Conservation (phyloP, 768 basidiomycete species). For the Tricholoma sp. region DNA sequence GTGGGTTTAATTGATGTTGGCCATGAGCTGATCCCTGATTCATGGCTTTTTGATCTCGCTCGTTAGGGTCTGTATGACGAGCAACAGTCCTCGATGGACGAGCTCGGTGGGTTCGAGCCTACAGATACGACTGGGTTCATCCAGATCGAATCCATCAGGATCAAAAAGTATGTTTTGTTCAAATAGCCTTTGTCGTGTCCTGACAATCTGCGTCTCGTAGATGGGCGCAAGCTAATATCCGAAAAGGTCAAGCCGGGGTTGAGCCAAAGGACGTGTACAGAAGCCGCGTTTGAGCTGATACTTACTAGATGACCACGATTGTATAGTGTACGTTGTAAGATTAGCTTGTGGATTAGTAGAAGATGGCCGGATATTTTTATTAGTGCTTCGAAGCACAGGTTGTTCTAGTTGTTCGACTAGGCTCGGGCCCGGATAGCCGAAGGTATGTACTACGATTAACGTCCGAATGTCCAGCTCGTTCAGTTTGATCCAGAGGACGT, state of each 20-base stretch:
- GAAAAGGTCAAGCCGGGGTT: slow-evolving; percentile 80
- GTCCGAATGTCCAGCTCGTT: too few relatives aligned
- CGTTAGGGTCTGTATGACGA: slow-evolving; percentile 89
- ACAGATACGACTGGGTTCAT: slow-evolving; percentile 96
- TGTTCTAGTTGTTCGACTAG: too few relatives aligned
- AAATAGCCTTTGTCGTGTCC: too few relatives aligned
- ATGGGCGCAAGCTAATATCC: slow-evolving; percentile 85
- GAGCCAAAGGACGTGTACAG: slow-evolving; percentile 77
- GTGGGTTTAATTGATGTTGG: slow-evolving; percentile 25
- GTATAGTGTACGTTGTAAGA: too few relatives aligned
- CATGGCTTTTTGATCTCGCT: too few relatives aligned
- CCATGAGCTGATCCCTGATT: too few relatives aligned
- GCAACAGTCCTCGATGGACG: slow-evolving; percentile 96
- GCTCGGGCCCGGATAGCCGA: too few relatives aligned
- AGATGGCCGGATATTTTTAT: too few relatives aligned
- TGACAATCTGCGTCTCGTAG: slow-evolving; percentile 27
- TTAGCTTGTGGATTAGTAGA: too few relatives aligned
- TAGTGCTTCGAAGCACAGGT: too few relatives aligned
- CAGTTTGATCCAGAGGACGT: too few relatives aligned
- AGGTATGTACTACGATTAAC: too few relatives aligned
- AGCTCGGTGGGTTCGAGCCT: slow-evolving; percentile 96
- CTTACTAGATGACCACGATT: neutral
- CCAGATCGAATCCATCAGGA: slow-evolving; percentile 94
- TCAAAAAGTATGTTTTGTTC: slow-evolving; percentile 75
- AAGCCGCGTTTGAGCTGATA: slow-evolving; percentile 36